Percentiles rank a stretch among this genome's conserved stretches.
These are phyloP conservation scores for Panaeolus cyanescens DNA, from an alignment of 768 basidiomycete genomes.

Conservation along the genomic window DNA sequence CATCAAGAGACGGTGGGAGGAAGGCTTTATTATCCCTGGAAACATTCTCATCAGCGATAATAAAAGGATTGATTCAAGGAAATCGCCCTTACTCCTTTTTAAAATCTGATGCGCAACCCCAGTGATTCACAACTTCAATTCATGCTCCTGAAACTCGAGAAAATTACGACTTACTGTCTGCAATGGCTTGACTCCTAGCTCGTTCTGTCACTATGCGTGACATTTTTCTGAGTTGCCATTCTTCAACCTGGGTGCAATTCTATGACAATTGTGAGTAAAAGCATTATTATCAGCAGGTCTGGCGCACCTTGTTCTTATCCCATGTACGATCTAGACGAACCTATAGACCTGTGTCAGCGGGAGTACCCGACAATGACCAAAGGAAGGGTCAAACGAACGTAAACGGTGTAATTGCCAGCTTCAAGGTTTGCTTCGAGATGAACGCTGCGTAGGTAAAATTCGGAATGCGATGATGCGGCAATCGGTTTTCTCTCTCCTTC, in stretches of 20 bases:
- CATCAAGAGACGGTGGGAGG: conserved; percentile 35
- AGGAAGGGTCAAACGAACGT: conserved; percentile 27
- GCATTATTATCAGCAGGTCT: background rate
- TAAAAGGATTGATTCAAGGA: conserved; percentile 1
- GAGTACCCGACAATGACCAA: background rate
- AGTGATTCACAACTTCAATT: background rate
- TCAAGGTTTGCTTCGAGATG: conserved; percentile 44
- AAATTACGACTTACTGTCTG: conserved; percentile 37
- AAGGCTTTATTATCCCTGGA: conserved; percentile 27
- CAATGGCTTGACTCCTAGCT: conserved; percentile 48
- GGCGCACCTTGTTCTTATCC: conserved; percentile 22
- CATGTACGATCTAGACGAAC: conserved; percentile 34
- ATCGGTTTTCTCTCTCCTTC: conserved; percentile 41
- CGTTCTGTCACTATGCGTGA: conserved; percentile 43
- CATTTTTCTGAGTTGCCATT: conserved; percentile 39
- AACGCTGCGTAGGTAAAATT: conserved; percentile 40
- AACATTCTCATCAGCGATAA: conserved; percentile 11
- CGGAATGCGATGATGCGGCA: conserved; percentile 36
- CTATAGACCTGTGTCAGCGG: conserved; percentile 14
- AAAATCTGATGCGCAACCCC: conserved; percentile 25
- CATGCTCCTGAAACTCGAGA: background rate
- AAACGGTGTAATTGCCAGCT: conserved; percentile 45
- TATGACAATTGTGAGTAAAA: conserved; percentile 8
- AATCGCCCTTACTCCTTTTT: conserved; percentile 29
- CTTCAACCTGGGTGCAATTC: conserved; percentile 23